These are phyloP conservation scores for Sequoiadendron giganteum DNA, from an alignment of 75 land plant genomes.

Conservation along the genomic window DNA sequence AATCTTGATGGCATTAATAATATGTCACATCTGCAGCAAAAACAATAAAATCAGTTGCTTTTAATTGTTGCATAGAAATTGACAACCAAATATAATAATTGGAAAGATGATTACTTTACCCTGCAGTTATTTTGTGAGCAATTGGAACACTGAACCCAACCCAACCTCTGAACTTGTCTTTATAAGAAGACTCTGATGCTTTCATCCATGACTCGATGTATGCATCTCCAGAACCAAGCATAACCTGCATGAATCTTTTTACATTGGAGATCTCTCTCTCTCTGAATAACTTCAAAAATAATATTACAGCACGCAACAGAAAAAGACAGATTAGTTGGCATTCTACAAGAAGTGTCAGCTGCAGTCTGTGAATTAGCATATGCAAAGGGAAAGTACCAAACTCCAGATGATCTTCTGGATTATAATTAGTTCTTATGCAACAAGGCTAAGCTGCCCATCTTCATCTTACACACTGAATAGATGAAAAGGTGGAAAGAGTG, in stretches of 20 bases:
- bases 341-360: background rate
- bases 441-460: background rate
- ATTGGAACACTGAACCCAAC: conserved; percentile 93
- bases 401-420: background rate
- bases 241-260: conserved; percentile 46
- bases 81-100: background rate
- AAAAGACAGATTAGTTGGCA: background rate
- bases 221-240: conserved; percentile 91
- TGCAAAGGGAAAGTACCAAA: background rate
- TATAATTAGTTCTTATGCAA: background rate
- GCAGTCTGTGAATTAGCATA: background rate
- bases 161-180: conserved; percentile 90
- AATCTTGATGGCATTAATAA: conserved; percentile 96
- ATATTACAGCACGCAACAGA: background rate
- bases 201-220: conserved; percentile 86
- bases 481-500: background rate
- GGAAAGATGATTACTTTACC: conserved; percentile 37
- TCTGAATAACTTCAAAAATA: background rate
- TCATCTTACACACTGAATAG: background rate
- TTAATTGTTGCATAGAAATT: background rate
- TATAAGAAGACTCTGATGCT: conserved; percentile 53
- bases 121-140: conserved; percentile 91
- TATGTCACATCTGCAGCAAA: conserved; percentile 76
- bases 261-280: background rate
- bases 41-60: background rate